Percentiles rank a stretch among this genome's conserved stretches.
phyloP scores from a whole-genome alignment of 768 basidiomycete species.

The Boletales sp. region DNA sequence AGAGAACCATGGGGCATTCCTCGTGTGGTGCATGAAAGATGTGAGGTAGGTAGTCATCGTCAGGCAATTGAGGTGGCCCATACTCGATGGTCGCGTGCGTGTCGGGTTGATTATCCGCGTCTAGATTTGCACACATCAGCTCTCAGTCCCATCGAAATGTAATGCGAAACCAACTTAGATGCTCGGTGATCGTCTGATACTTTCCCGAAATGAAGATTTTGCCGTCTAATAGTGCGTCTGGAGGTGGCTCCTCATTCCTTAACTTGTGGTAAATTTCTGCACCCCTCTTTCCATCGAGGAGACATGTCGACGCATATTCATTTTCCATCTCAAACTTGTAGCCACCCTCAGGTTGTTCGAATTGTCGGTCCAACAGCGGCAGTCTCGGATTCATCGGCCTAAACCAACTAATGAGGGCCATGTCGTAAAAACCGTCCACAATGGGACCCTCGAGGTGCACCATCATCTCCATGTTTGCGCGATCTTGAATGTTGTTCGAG shows the following conservation, averaged over 20 bases:
- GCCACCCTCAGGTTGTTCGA: constrained; percentile 26
- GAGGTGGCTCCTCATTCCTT: constrained; percentile 9
- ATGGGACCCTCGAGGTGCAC: constrained; percentile 67
- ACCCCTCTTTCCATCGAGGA: constrained; percentile 25
- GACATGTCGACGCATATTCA: constrained; percentile 25
- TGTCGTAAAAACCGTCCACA: constrained; percentile 68
- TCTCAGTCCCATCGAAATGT: neutral
- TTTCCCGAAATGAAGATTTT: constrained; percentile 28
- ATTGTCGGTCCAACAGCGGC: constrained; percentile 36
- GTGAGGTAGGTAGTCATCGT: constrained; percentile 60
- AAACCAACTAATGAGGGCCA: constrained; percentile 60
- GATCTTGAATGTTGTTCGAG: constrained; percentile 67
- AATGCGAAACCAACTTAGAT: constrained; percentile 32
- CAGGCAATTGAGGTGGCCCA: constrained; percentile 20
- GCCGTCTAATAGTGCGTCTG: constrained; percentile 5
- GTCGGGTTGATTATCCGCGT: constrained; percentile 34
- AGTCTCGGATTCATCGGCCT: constrained; percentile 44
- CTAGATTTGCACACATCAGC: constrained; percentile 18
- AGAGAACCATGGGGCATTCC: constrained; percentile 62
- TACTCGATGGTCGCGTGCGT: constrained; percentile 30
- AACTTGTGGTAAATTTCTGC: constrained; percentile 23
- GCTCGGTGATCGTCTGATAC: constrained; percentile 38
- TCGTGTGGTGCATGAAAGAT: constrained; percentile 54
- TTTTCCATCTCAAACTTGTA: constrained; percentile 40
- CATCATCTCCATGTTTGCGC: constrained; percentile 58